Evolutionary conservation across 345 rosid species (phyloP), one percentile per base, ranked within the genome.

Genomic region (Populus pruinosa): DNA sequence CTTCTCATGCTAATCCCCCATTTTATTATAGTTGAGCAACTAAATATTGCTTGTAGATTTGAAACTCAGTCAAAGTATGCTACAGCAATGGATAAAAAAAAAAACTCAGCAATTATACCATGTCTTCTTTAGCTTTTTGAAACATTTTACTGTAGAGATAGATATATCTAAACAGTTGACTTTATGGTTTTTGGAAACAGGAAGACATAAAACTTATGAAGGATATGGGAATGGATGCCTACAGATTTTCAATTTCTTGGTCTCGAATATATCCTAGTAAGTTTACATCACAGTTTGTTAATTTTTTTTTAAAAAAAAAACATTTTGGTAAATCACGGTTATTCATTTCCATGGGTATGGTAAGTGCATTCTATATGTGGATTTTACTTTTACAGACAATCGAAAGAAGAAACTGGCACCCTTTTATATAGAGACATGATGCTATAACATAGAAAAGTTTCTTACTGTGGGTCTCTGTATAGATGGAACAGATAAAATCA

Each of bases 171-270:
- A 72, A 38, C 12, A 35, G 8, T 2, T 50, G 12, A 35, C 33
- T 56, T 69, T 69, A 5, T 55, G 23, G 59, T 41, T 70, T 10
- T 63, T 69, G 66, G 50, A 74, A 84, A 80, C 87, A 93, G 97
- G 98, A 92, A 79, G 99, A 96, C 86, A 83, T 93, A 74, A 89
- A 89, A 63, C 92, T 91, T 6, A 93, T 96, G 97, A 96, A 93
- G 86, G 90, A 93, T 74, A 87, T 96, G 94, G 97, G 99, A 31
- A 87, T 93, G 96, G 98, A 96, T 79, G 90, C 99, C 73, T 93
- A 89, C 29, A 77, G 98, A 79, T 92, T 96, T 75, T 96, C 99
- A 10, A 90, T 96, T 69, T 89, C 99, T 1, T 96, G 99, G 98
- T n/a, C 96, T 56, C 89, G 99, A 55, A 92, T 96, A 75, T 96